Percentiles rank a stretch among this genome's conserved stretches.
Conservation (phyloP, 73 alveolate genomes). For the Stentor coeruleus region DNA sequence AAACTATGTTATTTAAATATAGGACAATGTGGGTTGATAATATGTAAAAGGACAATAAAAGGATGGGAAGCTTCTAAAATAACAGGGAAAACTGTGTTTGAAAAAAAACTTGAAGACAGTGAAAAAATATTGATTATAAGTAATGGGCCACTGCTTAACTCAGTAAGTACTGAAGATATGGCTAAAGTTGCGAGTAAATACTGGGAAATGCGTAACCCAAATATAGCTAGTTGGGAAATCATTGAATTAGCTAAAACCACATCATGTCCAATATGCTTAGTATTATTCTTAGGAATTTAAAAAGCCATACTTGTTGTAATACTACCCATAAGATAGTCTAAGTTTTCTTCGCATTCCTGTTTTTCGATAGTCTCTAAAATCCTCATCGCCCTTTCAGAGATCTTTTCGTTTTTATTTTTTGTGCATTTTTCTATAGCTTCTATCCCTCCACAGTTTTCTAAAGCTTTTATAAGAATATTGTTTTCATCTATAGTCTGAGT, state of each 20-base stretch:
- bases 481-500: neutral
- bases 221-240: neutral
- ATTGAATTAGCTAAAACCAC: neutral
- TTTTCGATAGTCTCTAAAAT: neutral
- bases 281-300: too few species aligned
- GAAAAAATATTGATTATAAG: neutral
- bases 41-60: neutral
- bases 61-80: neutral
- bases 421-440: neutral
- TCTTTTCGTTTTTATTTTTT: neutral
- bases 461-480: neutral
- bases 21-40: neutral
- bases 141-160: neutral
- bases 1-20: neutral
- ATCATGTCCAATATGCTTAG: neutral
- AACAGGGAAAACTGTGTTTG: neutral
- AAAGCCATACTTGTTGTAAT: too few species aligned
- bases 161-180: too few species aligned
- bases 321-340: too few species aligned
- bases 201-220: neutral
- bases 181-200: neutral
- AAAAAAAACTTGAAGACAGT: neutral
- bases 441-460: neutral
- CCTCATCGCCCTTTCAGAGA: neutral
- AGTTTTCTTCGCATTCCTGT: neutral